These are phyloP conservation scores for Aspergillus sp. DNA, from an alignment of 2,329 filamentous ascomycete species.

Conservation along the genomic window DNA sequence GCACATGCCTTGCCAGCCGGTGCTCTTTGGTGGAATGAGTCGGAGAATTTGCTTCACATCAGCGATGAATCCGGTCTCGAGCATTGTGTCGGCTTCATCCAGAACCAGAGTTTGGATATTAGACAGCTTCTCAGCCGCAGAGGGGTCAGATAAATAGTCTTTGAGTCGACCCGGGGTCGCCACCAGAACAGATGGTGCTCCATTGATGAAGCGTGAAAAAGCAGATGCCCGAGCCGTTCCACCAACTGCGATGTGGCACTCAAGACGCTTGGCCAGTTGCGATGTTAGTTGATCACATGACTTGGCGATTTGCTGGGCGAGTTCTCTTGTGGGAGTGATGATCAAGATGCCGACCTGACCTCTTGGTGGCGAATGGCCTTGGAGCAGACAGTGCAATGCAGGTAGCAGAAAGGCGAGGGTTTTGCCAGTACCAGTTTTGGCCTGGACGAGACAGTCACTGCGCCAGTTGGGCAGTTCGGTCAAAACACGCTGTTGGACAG, in stretches of 20 bases:
- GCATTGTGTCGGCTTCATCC: slow-evolving; percentile 92
- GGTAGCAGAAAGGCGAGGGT: slow-evolving; percentile 90
- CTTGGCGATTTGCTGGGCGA: slow-evolving; percentile 89
- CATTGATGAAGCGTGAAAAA: slow-evolving; percentile 23
- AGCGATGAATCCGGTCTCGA: slow-evolving; percentile 87
- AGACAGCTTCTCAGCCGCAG: slow-evolving; percentile 80
- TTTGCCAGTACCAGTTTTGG: slow-evolving; percentile 90
- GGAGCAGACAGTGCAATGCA: slow-evolving; percentile 86
- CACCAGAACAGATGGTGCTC: slow-evolving; percentile 71
- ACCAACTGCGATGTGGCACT: slow-evolving; percentile 83
- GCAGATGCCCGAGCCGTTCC: slow-evolving; percentile 77
- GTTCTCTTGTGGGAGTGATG: slow-evolving; percentile 87
- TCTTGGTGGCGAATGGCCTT: slow-evolving; percentile 79
- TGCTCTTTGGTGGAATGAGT: slow-evolving; percentile 47
- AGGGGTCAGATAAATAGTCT: slow-evolving; percentile 86
- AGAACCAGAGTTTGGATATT: slow-evolving; percentile 89
- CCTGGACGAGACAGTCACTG: slow-evolving; percentile 51
- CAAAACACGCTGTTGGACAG: slow-evolving; percentile 52
- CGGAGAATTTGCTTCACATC: slow-evolving; percentile 50
- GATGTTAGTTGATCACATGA: slow-evolving; percentile 83
- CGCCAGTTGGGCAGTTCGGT: slow-evolving; percentile 45
- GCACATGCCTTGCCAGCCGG: slow-evolving; percentile 56
- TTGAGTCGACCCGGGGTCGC: slow-evolving; percentile 93
- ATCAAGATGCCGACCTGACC: slow-evolving; percentile 92
- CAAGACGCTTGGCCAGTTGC: slow-evolving; percentile 92